phyloP scores from a whole-genome alignment of 2,329 filamentous ascomycete species.

The Harringtonia aguacate region DNA sequence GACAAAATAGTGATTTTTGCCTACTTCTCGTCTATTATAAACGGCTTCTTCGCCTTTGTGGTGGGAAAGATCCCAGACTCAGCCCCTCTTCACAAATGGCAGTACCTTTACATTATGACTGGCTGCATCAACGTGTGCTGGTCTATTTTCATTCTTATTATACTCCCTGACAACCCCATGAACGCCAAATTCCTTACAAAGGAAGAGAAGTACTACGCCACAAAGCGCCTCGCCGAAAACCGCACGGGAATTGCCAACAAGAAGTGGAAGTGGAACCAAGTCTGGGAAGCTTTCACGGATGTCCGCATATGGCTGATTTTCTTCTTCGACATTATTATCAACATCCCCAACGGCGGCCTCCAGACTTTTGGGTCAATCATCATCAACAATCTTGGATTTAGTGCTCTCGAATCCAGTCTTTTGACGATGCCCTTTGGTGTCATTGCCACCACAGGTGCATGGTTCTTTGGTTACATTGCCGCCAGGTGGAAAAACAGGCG shows the following conservation, averaged over 20 bases:
- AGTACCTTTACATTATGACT: constrained; percentile 59
- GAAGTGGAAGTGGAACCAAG: constrained; percentile 40
- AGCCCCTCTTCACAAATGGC: constrained; percentile 42
- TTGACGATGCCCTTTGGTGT: constrained; percentile 35
- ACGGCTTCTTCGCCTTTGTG: constrained; percentile 31
- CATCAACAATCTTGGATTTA: constrained; percentile 46
- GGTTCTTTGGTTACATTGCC: constrained; percentile 39
- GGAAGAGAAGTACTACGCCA: constrained; percentile 41
- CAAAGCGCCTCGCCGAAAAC: constrained; percentile 42
- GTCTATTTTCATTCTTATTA: constrained; percentile 45
- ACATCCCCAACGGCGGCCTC: constrained; percentile 47
- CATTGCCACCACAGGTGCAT: constrained; percentile 40
- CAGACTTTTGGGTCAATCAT: constrained; percentile 49
- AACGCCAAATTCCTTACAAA: constrained; percentile 39
- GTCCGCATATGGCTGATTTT: constrained; percentile 50
- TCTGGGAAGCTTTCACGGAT: constrained; percentile 44
- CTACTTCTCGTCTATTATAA: constrained; percentile 13
- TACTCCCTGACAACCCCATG: constrained; percentile 47
- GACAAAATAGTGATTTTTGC: constrained; percentile 14
- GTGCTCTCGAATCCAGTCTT: constrained; percentile 22
- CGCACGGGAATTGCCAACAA: constrained; percentile 51
- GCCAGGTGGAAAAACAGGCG: constrained; percentile 31
- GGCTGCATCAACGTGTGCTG: constrained; percentile 45
- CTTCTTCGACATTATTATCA: constrained; percentile 38
- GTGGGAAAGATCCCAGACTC: constrained; percentile 48